A percentile compares a stretch with the other conserved stretches of the same genome.
Evolutionary conservation across 805 yeast species (phyloP).

Genomic region (Debaryomyces prosopidis): DNA sequence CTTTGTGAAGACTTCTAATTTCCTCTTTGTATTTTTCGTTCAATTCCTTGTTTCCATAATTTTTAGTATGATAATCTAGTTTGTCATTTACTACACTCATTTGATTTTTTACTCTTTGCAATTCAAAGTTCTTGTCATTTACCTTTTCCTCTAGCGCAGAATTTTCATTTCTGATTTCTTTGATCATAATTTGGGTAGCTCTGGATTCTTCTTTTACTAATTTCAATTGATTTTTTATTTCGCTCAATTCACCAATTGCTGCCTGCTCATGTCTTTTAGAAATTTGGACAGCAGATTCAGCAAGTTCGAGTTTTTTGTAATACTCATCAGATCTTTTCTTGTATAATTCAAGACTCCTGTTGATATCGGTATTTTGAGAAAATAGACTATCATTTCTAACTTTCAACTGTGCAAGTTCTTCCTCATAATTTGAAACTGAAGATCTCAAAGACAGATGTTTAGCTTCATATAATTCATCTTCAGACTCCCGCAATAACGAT

Average conservation of each 20-base stretch:
- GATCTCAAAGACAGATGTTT: slow-evolving; percentile 44
- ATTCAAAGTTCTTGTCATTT: slow-evolving; percentile 57
- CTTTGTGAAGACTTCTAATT: slow-evolving; percentile 52
- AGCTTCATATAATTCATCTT: slow-evolving; percentile 42
- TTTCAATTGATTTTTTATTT: slow-evolving; percentile 36
- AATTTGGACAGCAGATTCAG: slow-evolving; percentile 69
- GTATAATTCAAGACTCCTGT: slow-evolving; percentile 58
- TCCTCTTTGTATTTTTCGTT: slow-evolving; percentile 52
- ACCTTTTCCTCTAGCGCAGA: slow-evolving; percentile 55
- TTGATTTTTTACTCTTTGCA: slow-evolving; percentile 49
- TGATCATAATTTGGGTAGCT: slow-evolving; percentile 52
- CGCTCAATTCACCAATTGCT: slow-evolving; percentile 53
- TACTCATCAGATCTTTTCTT: slow-evolving; percentile 74
- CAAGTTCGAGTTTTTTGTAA: slow-evolving; percentile 68
- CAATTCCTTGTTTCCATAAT: slow-evolving; percentile 39
- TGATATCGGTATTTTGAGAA: slow-evolving; percentile 56
- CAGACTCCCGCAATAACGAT: slow-evolving; percentile 41
- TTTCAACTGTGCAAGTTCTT: slow-evolving; percentile 49
- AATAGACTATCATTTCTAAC: slow-evolving; percentile 58
- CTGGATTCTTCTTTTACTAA: slow-evolving; percentile 54
- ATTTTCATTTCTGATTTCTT: slow-evolving; percentile 51
- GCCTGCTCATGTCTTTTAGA: slow-evolving; percentile 62
- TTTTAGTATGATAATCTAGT: slow-evolving; percentile 49
- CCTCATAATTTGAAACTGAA: slow-evolving; percentile 33
- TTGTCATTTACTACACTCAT: slow-evolving; percentile 58